phyloP scores from a whole-genome alignment of 306 rosid genomes.

The Cucumis hystrix region DNA sequence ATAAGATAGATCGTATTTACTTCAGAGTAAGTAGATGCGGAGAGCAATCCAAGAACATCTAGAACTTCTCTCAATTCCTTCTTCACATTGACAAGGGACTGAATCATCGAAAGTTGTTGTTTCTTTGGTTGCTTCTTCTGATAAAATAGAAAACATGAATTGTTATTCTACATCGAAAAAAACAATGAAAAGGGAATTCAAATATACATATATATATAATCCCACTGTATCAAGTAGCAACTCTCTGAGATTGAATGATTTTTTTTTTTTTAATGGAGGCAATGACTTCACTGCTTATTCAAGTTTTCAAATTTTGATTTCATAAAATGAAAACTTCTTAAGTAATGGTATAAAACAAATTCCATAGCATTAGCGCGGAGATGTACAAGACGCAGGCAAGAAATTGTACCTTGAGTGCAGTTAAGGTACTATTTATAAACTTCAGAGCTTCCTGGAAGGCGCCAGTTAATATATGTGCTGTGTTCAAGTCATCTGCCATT shows the following conservation, averaged over 20 bases:
- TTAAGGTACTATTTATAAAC: slow-evolving; percentile 53
- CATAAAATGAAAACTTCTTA: not conserved
- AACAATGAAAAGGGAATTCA: not conserved
- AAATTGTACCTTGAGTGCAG: slow-evolving; percentile 49
- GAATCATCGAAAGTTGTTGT: slow-evolving; percentile 37
- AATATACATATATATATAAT: not conserved
- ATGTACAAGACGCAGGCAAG: not conserved
- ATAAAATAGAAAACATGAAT: not conserved
- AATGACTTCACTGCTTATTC: not conserved
- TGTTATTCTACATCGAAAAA: not conserved
- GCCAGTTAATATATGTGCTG: slow-evolving; percentile 72
- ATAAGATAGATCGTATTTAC: slow-evolving; percentile 21
- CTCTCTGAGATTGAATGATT: not conserved
- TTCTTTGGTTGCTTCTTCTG: slow-evolving; percentile 67
- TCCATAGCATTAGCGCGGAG: not conserved
- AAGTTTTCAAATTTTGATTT: not conserved
- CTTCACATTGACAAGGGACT: slow-evolving; percentile 49
- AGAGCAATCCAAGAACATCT: slow-evolving; percentile 44
- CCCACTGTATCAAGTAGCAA: not conserved
- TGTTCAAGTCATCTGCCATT: slow-evolving; percentile 90
- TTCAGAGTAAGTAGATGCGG: slow-evolving; percentile 44
- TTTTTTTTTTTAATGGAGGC: not conserved
- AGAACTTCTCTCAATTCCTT: slow-evolving; percentile 44
- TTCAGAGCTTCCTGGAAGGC: slow-evolving; percentile 79
- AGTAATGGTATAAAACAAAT: not conserved